Conservation (phyloP, 2,329 filamentous ascomycete genomes). For the Ploettnerulaceae sp. region DNA sequence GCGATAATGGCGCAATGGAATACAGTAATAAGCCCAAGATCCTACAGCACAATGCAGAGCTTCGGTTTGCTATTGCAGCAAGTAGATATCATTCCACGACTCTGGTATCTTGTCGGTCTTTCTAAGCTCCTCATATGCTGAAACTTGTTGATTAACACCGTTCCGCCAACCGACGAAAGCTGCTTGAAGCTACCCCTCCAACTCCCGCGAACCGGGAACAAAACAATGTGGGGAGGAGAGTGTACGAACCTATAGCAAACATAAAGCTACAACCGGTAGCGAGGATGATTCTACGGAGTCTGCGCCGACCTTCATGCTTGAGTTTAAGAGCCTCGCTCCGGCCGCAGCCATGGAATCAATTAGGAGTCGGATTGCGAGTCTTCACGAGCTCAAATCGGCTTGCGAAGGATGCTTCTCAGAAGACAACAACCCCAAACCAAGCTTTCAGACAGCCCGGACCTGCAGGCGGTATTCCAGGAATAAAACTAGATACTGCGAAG, state of each 20-base stretch:
- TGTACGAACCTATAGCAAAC: slow-evolving; percentile 19
- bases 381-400: slow-evolving; percentile 29
- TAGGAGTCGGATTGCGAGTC: slow-evolving; percentile 25
- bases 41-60: slow-evolving; percentile 5
- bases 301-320: slow-evolving; percentile 30
- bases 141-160: not conserved
- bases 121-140: too few relatives aligned
- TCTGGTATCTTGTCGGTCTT: not conserved
- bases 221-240: slow-evolving; percentile 23
- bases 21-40: slow-evolving; percentile 19
- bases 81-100: not conserved
- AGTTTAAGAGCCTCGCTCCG: slow-evolving; percentile 22
- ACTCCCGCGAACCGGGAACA: slow-evolving; percentile 4
- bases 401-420: slow-evolving; percentile 23
- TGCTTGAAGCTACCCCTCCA: slow-evolving; percentile 26
- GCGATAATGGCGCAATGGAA: slow-evolving; percentile 20
- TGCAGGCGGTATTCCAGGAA: slow-evolving; percentile 22
- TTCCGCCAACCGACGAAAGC: slow-evolving; percentile 6
- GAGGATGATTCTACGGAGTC: slow-evolving; percentile 30
- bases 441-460: slow-evolving; percentile 20
- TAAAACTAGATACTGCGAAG: slow-evolving; percentile 24
- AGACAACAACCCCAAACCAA: slow-evolving; percentile 20
- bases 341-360: slow-evolving; percentile 23
- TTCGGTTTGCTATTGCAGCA: not conserved
- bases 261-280: slow-evolving; percentile 8